Evolutionary conservation across 1,139 yeast species (phyloP), one percentile per base, ranked within the genome.

Genomic region (Kazachstania sp.): DNA sequence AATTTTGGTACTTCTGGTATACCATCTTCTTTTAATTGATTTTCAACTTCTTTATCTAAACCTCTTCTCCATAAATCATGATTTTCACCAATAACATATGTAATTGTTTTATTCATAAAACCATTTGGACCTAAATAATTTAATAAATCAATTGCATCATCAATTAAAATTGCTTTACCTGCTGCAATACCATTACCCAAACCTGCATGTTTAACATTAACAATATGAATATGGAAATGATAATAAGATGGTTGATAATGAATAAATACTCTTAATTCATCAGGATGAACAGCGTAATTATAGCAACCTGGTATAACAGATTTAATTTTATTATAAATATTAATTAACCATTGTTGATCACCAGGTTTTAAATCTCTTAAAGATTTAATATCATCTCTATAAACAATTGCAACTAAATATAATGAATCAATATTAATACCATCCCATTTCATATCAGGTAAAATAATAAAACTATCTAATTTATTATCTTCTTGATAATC

Each of bases 191-290:
- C 85, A 51, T 77, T 78, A 7, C 88, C 92, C 43, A 83, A 62
- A 0, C 95, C 95, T 1, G 81, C 79, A 55, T 85, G 86, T 23
- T 69, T 72, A 7, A 85, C 72, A 57, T 83, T 84, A 23, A 88
- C 95, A n/a, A 86, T 81, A 61, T 92, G 98, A 35, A 92, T 74
- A 63, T 92, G 98, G 71, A 92, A 83, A 61, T 92, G 97, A 61
- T 92, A 92, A 64, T 92, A 92, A 0, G 96, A 86, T 0, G 99
- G 99, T 53, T 90, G 97, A 64, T 92, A 88, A 64, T 88, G 97
- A 45, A 88, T 74, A 61, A 83, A 90, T 1, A 87, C 64, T 51
- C 95, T 75, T 55, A 90, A 64, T 54, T 81, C 76, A 46, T 63
- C 65, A n/a, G 65, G 56, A 29, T 51, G 56, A 30, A 64, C 47